Conservation (phyloP, 495 filamentous ascomycete species). For the Daldinia vernicosa region DNA sequence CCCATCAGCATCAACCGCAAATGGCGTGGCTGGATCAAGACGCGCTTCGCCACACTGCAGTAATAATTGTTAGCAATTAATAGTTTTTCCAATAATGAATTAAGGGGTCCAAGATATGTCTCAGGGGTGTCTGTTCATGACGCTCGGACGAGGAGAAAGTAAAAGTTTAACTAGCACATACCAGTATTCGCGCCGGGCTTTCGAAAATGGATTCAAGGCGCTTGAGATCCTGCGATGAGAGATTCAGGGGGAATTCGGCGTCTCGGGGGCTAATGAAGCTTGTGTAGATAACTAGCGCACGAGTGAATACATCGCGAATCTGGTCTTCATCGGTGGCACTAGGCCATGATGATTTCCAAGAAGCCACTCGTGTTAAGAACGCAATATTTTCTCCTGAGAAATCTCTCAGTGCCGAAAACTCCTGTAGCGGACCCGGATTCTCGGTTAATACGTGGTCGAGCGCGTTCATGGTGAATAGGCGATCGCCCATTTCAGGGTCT, state of each 20-base stretch:
- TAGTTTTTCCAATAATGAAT: background rate
- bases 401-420: conserved; percentile 65
- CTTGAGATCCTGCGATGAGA: conserved; percentile 58
- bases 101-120: background rate
- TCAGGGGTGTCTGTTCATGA: background rate
- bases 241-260: conserved; percentile 67
- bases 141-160: background rate
- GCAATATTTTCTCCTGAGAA: conserved; percentile 71
- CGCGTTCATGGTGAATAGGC: conserved; percentile 61
- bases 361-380: conserved; percentile 63
- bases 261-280: conserved; percentile 60
- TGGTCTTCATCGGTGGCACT: conserved; percentile 25
- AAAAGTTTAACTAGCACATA: background rate
- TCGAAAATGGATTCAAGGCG: conserved; percentile 63
- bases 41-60: conserved; percentile 30
- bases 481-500: conserved; percentile 39
- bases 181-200: conserved; percentile 42
- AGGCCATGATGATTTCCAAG: conserved; percentile 59
- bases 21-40: conserved; percentile 34
- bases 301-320: conserved; percentile 56
- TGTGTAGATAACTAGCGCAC: conserved; percentile 62
- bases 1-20: conserved; percentile 13
- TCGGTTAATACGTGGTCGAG: conserved; percentile 63
- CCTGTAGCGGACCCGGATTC: conserved; percentile 59
- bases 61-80: background rate